Conservation (phyloP, 139 green algal genomes). For the Chlorella sorokiniana region DNA sequence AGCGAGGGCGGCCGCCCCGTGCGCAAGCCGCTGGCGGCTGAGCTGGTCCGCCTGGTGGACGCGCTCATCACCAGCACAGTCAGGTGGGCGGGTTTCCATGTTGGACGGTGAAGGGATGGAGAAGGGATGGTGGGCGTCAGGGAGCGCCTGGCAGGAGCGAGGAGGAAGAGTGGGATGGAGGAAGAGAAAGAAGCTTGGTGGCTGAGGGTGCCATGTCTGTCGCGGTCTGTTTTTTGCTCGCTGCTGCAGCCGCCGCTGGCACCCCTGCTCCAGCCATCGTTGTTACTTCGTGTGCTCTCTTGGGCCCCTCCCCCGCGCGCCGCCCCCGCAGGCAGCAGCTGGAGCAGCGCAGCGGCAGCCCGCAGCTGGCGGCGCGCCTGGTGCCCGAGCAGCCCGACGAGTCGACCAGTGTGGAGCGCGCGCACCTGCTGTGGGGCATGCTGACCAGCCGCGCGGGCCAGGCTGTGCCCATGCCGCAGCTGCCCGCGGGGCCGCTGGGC, state of each 20-base stretch:
- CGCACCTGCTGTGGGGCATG: slow-evolving; percentile 48
- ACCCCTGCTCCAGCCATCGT: no score
- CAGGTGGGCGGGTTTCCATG: background rate
- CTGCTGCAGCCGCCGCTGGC: no score
- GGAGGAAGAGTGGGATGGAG: no score
- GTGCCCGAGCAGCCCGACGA: slow-evolving; percentile 65
- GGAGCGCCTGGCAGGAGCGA: no score
- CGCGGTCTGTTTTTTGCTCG: no score
- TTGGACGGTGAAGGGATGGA: background rate
- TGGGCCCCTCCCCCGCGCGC: background rate
- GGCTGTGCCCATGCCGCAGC: slow-evolving; percentile 28
- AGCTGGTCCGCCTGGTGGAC: slow-evolving; percentile 78
- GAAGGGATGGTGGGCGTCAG: background rate
- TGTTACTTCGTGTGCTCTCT: no score
- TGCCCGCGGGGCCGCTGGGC: slow-evolving; percentile 10
- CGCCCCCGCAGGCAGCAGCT: slow-evolving; percentile 16
- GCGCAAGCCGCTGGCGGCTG: slow-evolving; percentile 61
- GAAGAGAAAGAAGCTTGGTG: no score
- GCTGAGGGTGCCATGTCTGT: no score
- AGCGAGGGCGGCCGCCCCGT: slow-evolving; percentile 52
- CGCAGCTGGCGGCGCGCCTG: slow-evolving; percentile 52
- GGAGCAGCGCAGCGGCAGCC: slow-evolving; percentile 38
- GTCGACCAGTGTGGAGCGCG: slow-evolving; percentile 46
- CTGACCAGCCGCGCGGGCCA: slow-evolving; percentile 6
- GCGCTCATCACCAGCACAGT: slow-evolving; percentile 30